phyloP scores from a whole-genome alignment of 1,284 basidiomycete genomes.

The Cutaneotrichosporon sp. region DNA sequence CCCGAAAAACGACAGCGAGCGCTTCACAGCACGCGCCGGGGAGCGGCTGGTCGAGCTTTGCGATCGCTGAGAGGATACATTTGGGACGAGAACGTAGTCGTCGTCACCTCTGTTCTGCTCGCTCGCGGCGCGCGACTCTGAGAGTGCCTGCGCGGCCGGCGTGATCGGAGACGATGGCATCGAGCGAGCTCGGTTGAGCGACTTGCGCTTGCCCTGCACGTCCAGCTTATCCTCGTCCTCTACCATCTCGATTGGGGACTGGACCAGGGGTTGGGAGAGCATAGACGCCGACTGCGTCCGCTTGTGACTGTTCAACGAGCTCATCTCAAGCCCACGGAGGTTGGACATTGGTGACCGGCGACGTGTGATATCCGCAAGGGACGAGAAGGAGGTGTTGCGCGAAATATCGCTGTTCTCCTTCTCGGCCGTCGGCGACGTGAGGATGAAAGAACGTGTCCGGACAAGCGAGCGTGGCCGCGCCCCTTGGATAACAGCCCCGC shows the following conservation, averaged over 20 bases:
- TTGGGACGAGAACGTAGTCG: neutral
- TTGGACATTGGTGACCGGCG: neutral
- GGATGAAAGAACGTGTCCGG: neutral
- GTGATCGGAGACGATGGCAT: slow-evolving; percentile 1
- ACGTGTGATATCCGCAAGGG: slow-evolving; percentile 2
- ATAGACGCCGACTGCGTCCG: slow-evolving; percentile 2
- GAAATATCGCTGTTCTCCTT: slow-evolving; percentile 4
- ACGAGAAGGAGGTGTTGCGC: slow-evolving; percentile 13
- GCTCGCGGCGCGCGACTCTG: neutral
- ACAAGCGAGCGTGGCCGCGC: neutral
- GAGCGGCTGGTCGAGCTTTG: neutral
- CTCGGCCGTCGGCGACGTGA: neutral
- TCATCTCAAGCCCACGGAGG: slow-evolving; percentile 5
- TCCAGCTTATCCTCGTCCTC: neutral
- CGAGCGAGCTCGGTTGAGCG: neutral
- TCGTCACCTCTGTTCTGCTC: neutral
- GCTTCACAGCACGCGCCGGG: neutral
- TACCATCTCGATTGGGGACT: neutral
- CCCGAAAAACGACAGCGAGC: slow-evolving; percentile 11
- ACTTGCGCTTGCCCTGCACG: neutral
- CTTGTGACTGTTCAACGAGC: too few relatives aligned
- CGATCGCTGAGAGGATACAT: neutral
- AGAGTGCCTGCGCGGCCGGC: neutral
- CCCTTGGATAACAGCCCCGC: slow-evolving; percentile 5
- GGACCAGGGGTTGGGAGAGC: neutral